These are phyloP conservation scores for Teunomyces panamensis DNA, from an alignment of 805 yeast species.

Conservation along the genomic window DNA sequence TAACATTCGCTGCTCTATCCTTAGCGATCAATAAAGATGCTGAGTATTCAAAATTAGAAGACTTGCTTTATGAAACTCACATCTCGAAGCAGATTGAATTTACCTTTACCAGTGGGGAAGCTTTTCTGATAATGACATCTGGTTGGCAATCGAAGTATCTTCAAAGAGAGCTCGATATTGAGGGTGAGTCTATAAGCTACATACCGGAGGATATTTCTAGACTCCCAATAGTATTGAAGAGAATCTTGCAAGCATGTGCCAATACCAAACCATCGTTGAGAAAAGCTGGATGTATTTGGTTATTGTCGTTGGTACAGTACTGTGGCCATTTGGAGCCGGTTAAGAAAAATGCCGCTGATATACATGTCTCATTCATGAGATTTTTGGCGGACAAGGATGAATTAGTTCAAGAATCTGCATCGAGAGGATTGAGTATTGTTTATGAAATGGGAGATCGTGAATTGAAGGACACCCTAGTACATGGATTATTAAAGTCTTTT, in stretches of 20 bases:
- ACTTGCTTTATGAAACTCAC: constrained; percentile 54
- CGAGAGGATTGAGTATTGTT: constrained; percentile 78
- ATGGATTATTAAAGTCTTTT: constrained; percentile 70
- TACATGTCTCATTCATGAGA: constrained; percentile 74
- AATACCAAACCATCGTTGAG: constrained; percentile 72
- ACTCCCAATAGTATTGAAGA: constrained; percentile 39
- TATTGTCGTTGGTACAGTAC: constrained; percentile 74
- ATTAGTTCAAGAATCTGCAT: constrained; percentile 86
- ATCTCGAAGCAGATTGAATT: constrained; percentile 70
- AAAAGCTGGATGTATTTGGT: constrained; percentile 81
- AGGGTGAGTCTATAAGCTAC: constrained; percentile 23
- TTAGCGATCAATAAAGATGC: constrained; percentile 26
- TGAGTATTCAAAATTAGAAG: constrained; percentile 33
- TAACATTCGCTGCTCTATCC: constrained; percentile 55
- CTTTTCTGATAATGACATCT: constrained; percentile 63
- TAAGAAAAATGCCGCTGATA: constrained; percentile 45
- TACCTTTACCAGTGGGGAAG: constrained; percentile 80
- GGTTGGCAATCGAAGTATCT: constrained; percentile 73
- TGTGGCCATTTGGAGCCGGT: constrained; percentile 51
- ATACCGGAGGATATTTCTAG: constrained; percentile 18
- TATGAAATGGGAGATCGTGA: constrained; percentile 73
- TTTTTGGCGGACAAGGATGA: constrained; percentile 83
- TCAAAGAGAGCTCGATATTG: constrained; percentile 53
- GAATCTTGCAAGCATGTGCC: constrained; percentile 51
- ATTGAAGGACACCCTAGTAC: constrained; percentile 69